These are phyloP conservation scores for Annona cherimola DNA, from an alignment of 164 flowering plant species.

Conservation along the genomic window DNA sequence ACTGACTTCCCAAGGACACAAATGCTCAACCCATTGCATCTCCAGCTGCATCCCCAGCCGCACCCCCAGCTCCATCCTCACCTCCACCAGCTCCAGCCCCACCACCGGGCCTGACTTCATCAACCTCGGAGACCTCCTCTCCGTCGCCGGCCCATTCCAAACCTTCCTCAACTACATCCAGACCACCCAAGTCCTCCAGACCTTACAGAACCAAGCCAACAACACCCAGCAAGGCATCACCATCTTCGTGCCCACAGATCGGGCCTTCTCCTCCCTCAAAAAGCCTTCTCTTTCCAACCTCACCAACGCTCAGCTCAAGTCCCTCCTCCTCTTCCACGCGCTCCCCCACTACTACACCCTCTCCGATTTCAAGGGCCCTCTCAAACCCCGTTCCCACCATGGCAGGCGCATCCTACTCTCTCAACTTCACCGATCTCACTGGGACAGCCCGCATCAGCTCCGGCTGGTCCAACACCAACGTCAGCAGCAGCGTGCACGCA, in stretches of 20 bases:
- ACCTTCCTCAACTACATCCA: conserved; percentile 56
- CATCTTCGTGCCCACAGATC: conserved; percentile 73
- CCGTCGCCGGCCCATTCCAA: conserved; percentile 80
- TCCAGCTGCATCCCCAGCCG: conserved; percentile 39
- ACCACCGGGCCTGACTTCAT: conserved; percentile 61
- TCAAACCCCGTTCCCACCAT: conserved; percentile 49
- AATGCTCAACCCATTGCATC: conserved; percentile 30
- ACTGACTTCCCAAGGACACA: conserved; percentile 21
- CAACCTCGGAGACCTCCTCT: conserved; percentile 64
- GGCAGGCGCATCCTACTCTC: conserved; percentile 58
- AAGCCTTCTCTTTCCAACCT: conserved; percentile 66
- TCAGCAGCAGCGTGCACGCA: conserved; percentile 68
- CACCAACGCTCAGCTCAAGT: conserved; percentile 62
- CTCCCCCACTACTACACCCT: conserved; percentile 62
- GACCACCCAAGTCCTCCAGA: conserved; percentile 68
- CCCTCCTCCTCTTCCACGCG: conserved; percentile 65
- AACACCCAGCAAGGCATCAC: conserved; percentile 76
- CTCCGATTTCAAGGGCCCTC: conserved; percentile 69
- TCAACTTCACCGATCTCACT: conserved; percentile 58
- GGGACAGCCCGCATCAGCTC: conserved; percentile 58
- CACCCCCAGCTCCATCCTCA: conserved; percentile 73
- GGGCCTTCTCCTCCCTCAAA: conserved; percentile 59
- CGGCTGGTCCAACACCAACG: conserved; percentile 62
- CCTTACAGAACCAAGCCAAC: conserved; percentile 87
- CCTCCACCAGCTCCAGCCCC: conserved; percentile 73